A percentile compares a stretch with the other conserved stretches of the same genome.
phyloP scores from a whole-genome alignment of 2,329 filamentous ascomycete species.

The Penicillium sp. region DNA sequence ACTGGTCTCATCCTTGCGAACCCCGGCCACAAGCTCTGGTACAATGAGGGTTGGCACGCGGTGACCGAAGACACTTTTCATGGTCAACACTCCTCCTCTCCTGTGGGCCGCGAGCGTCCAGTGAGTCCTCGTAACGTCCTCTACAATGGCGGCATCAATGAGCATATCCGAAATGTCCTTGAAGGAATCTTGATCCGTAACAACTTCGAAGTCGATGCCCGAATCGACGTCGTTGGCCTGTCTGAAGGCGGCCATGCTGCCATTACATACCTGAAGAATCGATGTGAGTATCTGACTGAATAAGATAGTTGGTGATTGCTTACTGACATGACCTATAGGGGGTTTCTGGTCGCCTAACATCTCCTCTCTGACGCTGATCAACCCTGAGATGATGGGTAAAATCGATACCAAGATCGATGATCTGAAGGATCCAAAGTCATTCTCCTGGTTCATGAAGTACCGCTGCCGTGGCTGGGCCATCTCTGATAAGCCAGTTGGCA shows the following conservation, averaged over 20 bases:
- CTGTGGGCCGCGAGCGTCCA: conserved; percentile 50
- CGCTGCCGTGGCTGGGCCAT: conserved; percentile 61
- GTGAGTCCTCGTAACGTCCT: conserved; percentile 61
- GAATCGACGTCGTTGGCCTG: conserved; percentile 69
- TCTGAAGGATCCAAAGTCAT: conserved; percentile 12
- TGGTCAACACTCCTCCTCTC: conserved; percentile 60
- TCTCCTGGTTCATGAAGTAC: conserved; percentile 43
- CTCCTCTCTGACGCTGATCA: conserved; percentile 40
- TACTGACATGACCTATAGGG: conserved; percentile 31
- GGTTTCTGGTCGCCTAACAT: conserved; percentile 38
- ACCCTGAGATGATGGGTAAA: conserved; percentile 36
- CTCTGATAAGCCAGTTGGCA: conserved; percentile 53
- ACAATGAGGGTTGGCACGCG: conserved; percentile 59
- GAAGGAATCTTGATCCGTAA: conserved; percentile 53
- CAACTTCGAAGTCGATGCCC: conserved; percentile 41
- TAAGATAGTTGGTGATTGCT: neutral
- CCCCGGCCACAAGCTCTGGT: conserved; percentile 73
- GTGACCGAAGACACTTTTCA: conserved; percentile 60
- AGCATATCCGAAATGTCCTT: conserved; percentile 69
- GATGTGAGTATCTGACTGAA: conserved; percentile 45
- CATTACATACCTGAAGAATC: conserved; percentile 57
- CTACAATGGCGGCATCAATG: conserved; percentile 54
- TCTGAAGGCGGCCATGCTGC: conserved; percentile 63
- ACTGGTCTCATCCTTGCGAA: conserved; percentile 69
- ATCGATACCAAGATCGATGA: conserved; percentile 26